phyloP scores from a whole-genome alignment of 495 filamentous ascomycete genomes.

The Annulohypoxylon stygium region DNA sequence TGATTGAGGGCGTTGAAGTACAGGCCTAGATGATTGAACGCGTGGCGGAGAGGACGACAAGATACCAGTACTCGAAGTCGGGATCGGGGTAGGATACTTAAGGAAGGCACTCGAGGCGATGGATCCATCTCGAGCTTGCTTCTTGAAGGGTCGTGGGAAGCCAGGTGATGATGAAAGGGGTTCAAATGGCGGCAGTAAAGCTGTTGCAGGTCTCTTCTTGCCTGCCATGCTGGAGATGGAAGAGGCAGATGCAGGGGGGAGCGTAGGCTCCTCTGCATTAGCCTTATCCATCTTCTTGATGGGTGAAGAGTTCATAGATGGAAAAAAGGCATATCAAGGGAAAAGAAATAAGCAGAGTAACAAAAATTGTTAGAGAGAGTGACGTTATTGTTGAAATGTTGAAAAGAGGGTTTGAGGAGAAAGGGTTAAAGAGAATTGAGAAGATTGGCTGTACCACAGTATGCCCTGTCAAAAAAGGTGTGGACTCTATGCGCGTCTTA shows the following conservation, averaged over 20 bases:
- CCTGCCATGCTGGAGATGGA: slow-evolving; percentile 59
- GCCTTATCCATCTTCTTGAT: slow-evolving; percentile 46
- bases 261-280: slow-evolving; percentile 45
- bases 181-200: slow-evolving; percentile 93
- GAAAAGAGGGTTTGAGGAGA: slow-evolving; percentile 23
- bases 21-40: slow-evolving; percentile 66
- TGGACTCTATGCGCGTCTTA: slow-evolving; percentile 47
- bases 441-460: slow-evolving; percentile 40
- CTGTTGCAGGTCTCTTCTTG: slow-evolving; percentile 81
- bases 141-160: slow-evolving; percentile 79
- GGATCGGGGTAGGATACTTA: slow-evolving; percentile 90
- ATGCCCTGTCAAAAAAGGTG: slow-evolving; percentile 40
- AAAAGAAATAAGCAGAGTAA: not conserved
- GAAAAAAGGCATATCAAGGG: slow-evolving; percentile 44
- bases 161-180: slow-evolving; percentile 89
- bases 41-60: slow-evolving; percentile 88
- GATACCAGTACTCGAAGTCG: slow-evolving; percentile 92
- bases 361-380: slow-evolving; percentile 28
- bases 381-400: slow-evolving; percentile 28
- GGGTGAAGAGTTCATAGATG: slow-evolving; percentile 48
- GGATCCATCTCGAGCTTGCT: slow-evolving; percentile 70
- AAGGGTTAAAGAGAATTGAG: slow-evolving; percentile 37
- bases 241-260: slow-evolving; percentile 46
- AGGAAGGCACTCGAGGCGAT: slow-evolving; percentile 57
- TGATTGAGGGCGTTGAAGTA: slow-evolving; percentile 72